Conservation (phyloP, 2,329 filamentous ascomycete genomes). For the Pyricularia sp. region DNA sequence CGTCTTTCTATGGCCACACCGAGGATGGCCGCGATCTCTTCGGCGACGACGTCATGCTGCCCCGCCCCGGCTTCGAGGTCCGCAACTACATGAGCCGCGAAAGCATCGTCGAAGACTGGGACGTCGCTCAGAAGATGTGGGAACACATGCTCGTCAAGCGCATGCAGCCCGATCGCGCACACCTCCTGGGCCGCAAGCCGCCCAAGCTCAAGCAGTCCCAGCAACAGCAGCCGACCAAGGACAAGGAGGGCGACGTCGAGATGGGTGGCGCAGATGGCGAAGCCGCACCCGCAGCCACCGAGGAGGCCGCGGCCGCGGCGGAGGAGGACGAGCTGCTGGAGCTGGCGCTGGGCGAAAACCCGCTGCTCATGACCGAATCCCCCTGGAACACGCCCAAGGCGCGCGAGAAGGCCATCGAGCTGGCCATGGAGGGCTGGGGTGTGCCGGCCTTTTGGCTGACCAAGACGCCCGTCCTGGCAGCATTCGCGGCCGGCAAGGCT, state of each 20-base stretch:
- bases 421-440: conserved; percentile 95
- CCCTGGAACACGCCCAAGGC: conserved; percentile 83
- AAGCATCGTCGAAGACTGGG: conserved; percentile 92
- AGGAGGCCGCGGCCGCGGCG: conserved; percentile 41
- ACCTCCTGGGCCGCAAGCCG: conserved; percentile 33
- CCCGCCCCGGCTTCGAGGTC: conserved; percentile 64
- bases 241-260: conserved; percentile 45
- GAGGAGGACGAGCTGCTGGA: conserved; percentile 37
- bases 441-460: conserved; percentile 90
- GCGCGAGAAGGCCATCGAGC: conserved; percentile 86
- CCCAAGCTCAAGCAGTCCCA: conserved; percentile 12
- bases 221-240: conserved; percentile 72
- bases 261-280: conserved; percentile 41
- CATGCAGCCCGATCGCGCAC: conserved; percentile 63
- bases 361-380: conserved; percentile 84
- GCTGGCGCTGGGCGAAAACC: conserved; percentile 77
- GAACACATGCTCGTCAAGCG: conserved; percentile 84
- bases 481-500: conserved; percentile 86
- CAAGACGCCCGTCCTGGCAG: conserved; percentile 75
- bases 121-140: conserved; percentile 78
- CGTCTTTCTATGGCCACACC: conserved; percentile 70
- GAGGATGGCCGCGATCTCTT: conserved; percentile 50
- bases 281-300: conserved; percentile 38
- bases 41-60: conserved; percentile 81
- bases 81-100: conserved; percentile 86